Conservation (phyloP, 495 filamentous ascomycete genomes). For the Neurospora discreta region DNA sequence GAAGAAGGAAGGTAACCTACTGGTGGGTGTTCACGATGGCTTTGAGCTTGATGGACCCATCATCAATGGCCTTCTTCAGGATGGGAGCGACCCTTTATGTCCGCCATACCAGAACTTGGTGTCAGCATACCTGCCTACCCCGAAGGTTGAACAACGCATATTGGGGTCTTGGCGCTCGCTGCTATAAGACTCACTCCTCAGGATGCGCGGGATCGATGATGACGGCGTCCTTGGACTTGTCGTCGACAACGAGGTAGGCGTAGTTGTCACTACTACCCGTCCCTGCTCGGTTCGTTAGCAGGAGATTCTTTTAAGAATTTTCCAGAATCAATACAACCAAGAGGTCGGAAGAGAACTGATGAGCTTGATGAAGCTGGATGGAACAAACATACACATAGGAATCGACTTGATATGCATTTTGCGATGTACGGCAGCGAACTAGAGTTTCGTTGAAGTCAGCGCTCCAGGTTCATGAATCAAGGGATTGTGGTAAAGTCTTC, state of each 20-base stretch:
- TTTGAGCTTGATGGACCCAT: constrained; percentile 66
- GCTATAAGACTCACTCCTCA: constrained; percentile 53
- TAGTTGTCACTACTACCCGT: constrained; percentile 87
- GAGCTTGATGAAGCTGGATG: background rate
- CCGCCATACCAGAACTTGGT: background rate
- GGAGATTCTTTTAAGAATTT: background rate
- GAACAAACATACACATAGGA: constrained; percentile 77
- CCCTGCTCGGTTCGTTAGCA: constrained; percentile 42
- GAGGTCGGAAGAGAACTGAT: background rate
- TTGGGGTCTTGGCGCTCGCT: background rate
- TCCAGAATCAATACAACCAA: background rate
- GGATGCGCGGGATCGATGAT: constrained; percentile 93
- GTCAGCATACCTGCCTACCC: background rate
- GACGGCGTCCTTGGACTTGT: constrained; percentile 78
- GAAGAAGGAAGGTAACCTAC: constrained; percentile 37
- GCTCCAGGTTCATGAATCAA: constrained; percentile 4
- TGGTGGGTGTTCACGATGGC: constrained; percentile 96
- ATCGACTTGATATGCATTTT: constrained; percentile 94
- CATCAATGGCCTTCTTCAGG: constrained; percentile 58
- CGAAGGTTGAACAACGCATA: background rate
- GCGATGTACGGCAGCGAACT: constrained; percentile 27
- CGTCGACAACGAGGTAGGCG: constrained; percentile 89
- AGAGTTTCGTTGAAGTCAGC: background rate
- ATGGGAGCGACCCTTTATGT: constrained; percentile 63
- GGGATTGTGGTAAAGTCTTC: background rate